phyloP scores from a whole-genome alignment of 345 rosid species.

The Ceriops zippeliana region DNA sequence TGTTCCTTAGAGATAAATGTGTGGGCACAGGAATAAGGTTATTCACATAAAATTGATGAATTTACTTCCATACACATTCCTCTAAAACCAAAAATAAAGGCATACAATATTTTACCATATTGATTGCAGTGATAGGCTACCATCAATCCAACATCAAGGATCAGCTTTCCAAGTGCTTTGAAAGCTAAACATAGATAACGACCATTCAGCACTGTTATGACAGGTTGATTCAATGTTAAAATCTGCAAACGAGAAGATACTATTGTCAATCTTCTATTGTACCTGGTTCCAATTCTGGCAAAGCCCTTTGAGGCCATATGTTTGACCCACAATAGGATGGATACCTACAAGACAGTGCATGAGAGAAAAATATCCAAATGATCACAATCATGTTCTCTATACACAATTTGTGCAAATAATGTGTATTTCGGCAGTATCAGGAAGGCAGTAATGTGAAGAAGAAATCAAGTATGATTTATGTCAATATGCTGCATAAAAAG shows the following conservation, averaged over 20 bases:
- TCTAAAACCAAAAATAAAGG: conserved; percentile 10
- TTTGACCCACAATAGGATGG: conserved; percentile 86
- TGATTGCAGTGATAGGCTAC: conserved; percentile 83
- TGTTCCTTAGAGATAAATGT: too few species aligned
- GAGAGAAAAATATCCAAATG: conserved; percentile 2
- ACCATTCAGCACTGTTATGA: conserved; percentile 8
- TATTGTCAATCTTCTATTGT: conserved; percentile 16
- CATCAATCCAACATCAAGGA: conserved; percentile 74
- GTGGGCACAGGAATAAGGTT: too few species aligned
- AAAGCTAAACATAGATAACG: conserved; percentile 50
- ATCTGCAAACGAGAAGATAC: not conserved
- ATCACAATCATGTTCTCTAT: not conserved
- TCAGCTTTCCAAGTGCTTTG: conserved; percentile 81
- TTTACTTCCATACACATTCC: not conserved
- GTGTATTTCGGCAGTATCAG: not conserved
- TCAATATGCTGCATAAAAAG: too few species aligned
- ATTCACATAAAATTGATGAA: too few species aligned
- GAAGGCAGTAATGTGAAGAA: not conserved
- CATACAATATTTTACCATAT: conserved; percentile 49
- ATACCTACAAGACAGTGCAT: conserved; percentile 49
- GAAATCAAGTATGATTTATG: too few species aligned
- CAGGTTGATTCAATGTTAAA: not conserved
- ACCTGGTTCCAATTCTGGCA: conserved; percentile 90
- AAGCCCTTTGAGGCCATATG: conserved; percentile 68
- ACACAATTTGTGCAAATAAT: not conserved